phyloP scores from a whole-genome alignment of 352 stramenopile species.

The Pythium coloratum region DNA sequence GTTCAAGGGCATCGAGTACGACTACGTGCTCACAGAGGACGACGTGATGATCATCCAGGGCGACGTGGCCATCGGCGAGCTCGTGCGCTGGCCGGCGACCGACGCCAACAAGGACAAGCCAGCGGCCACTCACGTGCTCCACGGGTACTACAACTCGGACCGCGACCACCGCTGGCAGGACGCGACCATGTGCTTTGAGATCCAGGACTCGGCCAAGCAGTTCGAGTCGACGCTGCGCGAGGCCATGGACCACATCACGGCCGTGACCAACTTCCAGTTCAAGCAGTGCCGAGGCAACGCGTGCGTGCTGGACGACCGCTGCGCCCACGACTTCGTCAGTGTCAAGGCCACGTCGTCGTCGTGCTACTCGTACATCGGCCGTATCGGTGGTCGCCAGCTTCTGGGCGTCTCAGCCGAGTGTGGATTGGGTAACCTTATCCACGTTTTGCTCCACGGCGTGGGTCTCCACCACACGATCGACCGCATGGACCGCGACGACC shows the following conservation, averaged over 20 bases:
- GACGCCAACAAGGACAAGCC: neutral
- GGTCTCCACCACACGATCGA: conserved; percentile 75
- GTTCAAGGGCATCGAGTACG: conserved; percentile 81
- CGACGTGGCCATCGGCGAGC: conserved; percentile 70
- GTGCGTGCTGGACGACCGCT: conserved; percentile 45
- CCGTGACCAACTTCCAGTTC: conserved; percentile 69
- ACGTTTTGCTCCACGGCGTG: conserved; percentile 75
- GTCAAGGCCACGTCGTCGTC: conserved; percentile 54
- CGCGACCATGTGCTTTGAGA: conserved; percentile 64
- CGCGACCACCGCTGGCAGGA: conserved; percentile 73
- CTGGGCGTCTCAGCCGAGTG: conserved; percentile 74
- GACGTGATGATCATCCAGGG: conserved; percentile 78
- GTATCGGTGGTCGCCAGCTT: conserved; percentile 60
- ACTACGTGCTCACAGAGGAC: conserved; percentile 75
- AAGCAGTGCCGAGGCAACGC: conserved; percentile 45
- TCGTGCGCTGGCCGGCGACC: conserved; percentile 14
- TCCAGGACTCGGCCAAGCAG: conserved; percentile 42
- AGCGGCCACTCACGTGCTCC: conserved; percentile 35
- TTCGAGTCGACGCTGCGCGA: conserved; percentile 47
- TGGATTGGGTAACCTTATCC: conserved; percentile 72
- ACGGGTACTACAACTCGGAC: conserved; percentile 83
- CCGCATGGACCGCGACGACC: conserved; percentile 66
- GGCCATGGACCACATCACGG: conserved; percentile 62
- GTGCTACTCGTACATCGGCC: conserved; percentile 80
- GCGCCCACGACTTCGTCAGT: conserved; percentile 61